Base-by-base conservation (phyloP, 306 rosid species). In the Potentilla sterilis region DNA sequence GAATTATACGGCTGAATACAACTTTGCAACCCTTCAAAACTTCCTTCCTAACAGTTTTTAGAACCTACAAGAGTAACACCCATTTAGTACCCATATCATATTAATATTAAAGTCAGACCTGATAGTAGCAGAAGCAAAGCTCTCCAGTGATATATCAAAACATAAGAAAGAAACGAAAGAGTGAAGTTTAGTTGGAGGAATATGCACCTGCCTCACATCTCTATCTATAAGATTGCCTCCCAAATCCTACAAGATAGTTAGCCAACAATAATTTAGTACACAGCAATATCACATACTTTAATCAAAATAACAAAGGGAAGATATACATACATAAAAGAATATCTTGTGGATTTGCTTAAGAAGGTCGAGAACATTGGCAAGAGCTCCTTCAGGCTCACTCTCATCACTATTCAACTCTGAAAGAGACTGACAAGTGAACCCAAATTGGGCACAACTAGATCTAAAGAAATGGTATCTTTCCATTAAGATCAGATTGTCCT, bases 381-480 rank as follows among this genome's bases (percentile, higher is more conserved):
- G 96, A 38, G 97, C 93, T 71, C 96, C 99, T 46, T 90, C 92
- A n/a, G 76, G 43, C 76, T 90, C 99, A 75, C 81, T 74, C 81
- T 96, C 99, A 75, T 96, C 98, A 66, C 72, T 89, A 80, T 82
- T 89, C 78, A 82, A 51, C 84, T 89, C 92, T 18, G 97, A 83
- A 51, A 90, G 93, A 44, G 99, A 92, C 79, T 84, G 81, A 70
- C 98, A 96, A 63, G 73, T 70, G 78, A 86, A 89, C 43, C 94
- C 94, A 79, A 87, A 96, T 72, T 92, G 98, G 22, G 74, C 86
- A 72, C 92, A 86, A 80, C 99, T 96, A n/a, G 99, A 92, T 55
- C 88, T 81, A 49, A 96, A 96, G 78, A 88, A 96, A 85, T 92
- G 98, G 73, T 92, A 96, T 85, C 97, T 90, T 75, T 96, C 98